These are phyloP conservation scores for Gnomoniopsis sp. DNA, from an alignment of 2,329 filamentous ascomycete species.

Conservation along the genomic window DNA sequence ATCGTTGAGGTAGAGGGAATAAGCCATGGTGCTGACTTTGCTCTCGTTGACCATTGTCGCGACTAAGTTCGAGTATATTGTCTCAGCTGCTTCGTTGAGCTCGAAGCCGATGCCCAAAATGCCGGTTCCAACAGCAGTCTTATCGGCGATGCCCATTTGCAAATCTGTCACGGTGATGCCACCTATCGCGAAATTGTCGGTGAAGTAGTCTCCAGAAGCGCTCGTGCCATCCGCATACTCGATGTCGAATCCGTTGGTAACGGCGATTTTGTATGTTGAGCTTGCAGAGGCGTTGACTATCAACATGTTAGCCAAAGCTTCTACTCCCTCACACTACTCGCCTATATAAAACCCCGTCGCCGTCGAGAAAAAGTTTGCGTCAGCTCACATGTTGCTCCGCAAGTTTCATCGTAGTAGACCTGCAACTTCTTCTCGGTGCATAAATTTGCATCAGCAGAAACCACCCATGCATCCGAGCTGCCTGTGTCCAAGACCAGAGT, in stretches of 20 bases:
- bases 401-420: constrained; percentile 30
- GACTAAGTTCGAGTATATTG: constrained; percentile 56
- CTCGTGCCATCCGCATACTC: constrained; percentile 56
- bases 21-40: constrained; percentile 60
- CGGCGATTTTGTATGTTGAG: constrained; percentile 43
- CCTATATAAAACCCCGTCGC: too few relatives aligned
- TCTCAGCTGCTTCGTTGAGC: constrained; percentile 42
- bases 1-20: constrained; percentile 63
- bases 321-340: not conserved
- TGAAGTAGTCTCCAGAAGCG: constrained; percentile 54
- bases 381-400: constrained; percentile 39
- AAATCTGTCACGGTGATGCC: constrained; percentile 46
- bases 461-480: constrained; percentile 61
- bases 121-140: constrained; percentile 48
- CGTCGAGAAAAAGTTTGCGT: not conserved
- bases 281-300: constrained; percentile 42
- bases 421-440: constrained; percentile 36
- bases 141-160: constrained; percentile 52
- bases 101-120: constrained; percentile 59
- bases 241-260: constrained; percentile 50
- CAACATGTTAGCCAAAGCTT: not conserved
- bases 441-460: constrained; percentile 34
- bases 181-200: constrained; percentile 52
- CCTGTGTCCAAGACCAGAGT: constrained; percentile 59
- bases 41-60: constrained; percentile 61